phyloP scores from a whole-genome alignment of 345 rosid species.

The Aurinia saxatilis region DNA sequence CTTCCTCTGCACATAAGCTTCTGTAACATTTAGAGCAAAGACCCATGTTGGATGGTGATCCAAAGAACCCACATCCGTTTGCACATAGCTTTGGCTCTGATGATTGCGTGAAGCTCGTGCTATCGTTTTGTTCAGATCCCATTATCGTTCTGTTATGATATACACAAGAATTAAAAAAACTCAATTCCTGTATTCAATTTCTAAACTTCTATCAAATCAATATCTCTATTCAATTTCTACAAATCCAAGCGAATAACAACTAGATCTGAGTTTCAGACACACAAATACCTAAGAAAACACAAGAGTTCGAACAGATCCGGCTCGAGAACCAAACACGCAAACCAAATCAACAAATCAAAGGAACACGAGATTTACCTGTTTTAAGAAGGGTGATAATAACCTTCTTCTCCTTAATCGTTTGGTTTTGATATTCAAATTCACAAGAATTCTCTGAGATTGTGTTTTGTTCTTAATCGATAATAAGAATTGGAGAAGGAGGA shows the following conservation, averaged over 20 bases:
- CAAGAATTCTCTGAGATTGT: background rate
- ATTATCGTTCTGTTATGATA: background rate
- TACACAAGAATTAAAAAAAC: background rate
- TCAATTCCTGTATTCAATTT: background rate
- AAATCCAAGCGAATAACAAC: background rate
- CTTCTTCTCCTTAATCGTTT: background rate
- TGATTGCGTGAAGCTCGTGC: constrained; percentile 24
- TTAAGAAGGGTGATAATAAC: too few relatives aligned
- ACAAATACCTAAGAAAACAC: background rate
- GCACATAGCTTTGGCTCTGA: constrained; percentile 33
- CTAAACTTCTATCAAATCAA: too few relatives aligned
- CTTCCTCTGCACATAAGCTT: constrained; percentile 16
- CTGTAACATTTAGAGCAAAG: constrained; percentile 34
- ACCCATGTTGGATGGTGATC: constrained; percentile 31
- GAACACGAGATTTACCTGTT: constrained; percentile 14
- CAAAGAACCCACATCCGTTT: constrained; percentile 33
- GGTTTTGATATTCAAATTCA: background rate
- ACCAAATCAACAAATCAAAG: background rate
- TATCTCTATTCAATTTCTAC: too few relatives aligned
- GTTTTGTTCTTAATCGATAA: background rate
- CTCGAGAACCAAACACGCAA: background rate
- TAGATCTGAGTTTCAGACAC: constrained; percentile 5
- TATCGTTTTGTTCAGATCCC: constrained; percentile 31
- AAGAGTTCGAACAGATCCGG: background rate
- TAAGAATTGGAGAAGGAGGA: background rate